Evolutionary conservation across 768 basidiomycete species (phyloP), one percentile per base, ranked within the genome.

Genomic region (Rhizopogon roseolus): DNA sequence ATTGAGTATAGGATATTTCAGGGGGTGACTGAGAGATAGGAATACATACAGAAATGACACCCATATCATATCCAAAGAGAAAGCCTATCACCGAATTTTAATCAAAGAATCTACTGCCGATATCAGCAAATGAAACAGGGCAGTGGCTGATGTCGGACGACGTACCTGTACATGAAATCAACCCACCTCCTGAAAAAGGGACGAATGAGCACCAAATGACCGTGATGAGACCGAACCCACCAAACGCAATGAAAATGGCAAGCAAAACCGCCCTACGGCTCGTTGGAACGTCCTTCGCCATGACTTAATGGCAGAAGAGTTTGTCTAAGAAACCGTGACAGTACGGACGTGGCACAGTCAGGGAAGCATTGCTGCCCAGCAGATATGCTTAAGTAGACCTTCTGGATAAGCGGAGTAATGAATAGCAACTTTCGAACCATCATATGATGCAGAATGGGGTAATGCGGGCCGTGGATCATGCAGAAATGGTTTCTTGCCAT

Each of bases 41-140:
- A 14, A 5, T 4, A 64, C 77, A 50, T 56, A 86, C 84, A 52
- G 86, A 88, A 56, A 88, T 87, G 52, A 88, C 83, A 66, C 87
- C 85, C 64, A 88, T 86, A 58, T 88, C 86, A 65, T 88, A 88
- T 56, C 86, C 85, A 53, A 86, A 88, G 8, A 87, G 67, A 65
- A 85, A 86, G 10, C 82, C 84, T 81, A 10, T 25, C 34, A 36
- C 19, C 14, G 14, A 10, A 36, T 4, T 4, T 48, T 28, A 22
- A 32, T 41, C 34, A 22, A 32, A 19, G 27, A 19, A 41, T 41
- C 39, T 29, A 22, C 13, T 16, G 28, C 2, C 8, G 3, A 25
- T n/a, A 29, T 54, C 5, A 54, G 41, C 27, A 41, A 54, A 29
- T 22, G 25, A 39, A 54, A 11, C 37, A 54, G 11, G 28, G 28